phyloP scores from a whole-genome alignment of 2,329 filamentous ascomycete species.

The Fusarium sp. region DNA sequence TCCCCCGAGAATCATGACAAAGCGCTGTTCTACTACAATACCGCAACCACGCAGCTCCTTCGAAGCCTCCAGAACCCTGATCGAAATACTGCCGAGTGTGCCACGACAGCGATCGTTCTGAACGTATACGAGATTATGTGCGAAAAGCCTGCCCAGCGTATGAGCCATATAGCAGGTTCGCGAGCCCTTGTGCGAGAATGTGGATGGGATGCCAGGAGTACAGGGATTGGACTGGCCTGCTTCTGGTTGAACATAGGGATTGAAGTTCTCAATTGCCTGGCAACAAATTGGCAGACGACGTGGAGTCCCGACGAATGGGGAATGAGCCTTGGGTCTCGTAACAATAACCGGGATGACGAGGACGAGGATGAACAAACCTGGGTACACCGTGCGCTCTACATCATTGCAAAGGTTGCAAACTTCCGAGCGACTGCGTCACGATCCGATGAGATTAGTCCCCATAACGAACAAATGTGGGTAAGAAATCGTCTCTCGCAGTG shows the following conservation, averaged over 20 bases:
- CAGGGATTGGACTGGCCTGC: slow-evolving; percentile 84
- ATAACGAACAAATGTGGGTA: slow-evolving; percentile 70
- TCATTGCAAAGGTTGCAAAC: slow-evolving; percentile 86
- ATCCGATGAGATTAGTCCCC: slow-evolving; percentile 66
- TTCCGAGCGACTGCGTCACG: slow-evolving; percentile 78
- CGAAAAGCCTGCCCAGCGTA: slow-evolving; percentile 79
- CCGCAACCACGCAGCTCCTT: slow-evolving; percentile 81
- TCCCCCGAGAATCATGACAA: slow-evolving; percentile 80
- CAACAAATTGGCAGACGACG: slow-evolving; percentile 85
- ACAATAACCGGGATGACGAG: slow-evolving; percentile 56
- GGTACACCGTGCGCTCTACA: slow-evolving; percentile 89
- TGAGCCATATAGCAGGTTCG: slow-evolving; percentile 89
- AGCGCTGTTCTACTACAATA: slow-evolving; percentile 85
- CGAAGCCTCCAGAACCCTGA: slow-evolving; percentile 84
- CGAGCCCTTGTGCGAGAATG: slow-evolving; percentile 89
- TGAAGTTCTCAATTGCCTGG: slow-evolving; percentile 88
- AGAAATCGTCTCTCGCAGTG: slow-evolving; percentile 78
- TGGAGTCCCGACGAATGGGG: slow-evolving; percentile 95
- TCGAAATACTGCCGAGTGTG: slow-evolving; percentile 84
- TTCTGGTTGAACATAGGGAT: slow-evolving; percentile 95
- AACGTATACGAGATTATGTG: slow-evolving; percentile 96
- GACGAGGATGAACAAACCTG: slow-evolving; percentile 73
- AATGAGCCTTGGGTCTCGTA: slow-evolving; percentile 73
- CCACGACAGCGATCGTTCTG: slow-evolving; percentile 85
- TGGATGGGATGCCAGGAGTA: slow-evolving; percentile 82